Evolutionary conservation across 805 yeast species (phyloP).

Genomic region (Blastobotrys terrestris): DNA sequence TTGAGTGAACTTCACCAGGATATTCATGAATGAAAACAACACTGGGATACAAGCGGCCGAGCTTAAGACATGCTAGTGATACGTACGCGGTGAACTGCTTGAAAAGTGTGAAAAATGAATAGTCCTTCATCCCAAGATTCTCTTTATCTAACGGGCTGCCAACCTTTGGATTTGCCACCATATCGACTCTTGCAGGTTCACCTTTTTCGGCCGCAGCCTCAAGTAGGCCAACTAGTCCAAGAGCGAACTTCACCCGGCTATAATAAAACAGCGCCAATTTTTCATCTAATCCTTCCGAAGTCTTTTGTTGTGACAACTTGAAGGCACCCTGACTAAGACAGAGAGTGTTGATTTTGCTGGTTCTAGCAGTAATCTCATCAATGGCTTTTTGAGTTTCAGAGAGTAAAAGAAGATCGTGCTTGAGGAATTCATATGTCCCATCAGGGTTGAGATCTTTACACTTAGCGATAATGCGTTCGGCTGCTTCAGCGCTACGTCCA

Average conservation of each 20-base stretch:
- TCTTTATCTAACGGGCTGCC: constrained; percentile 12
- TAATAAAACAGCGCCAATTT: constrained; percentile 25
- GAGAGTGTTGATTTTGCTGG: constrained; percentile 18
- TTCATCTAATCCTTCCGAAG: constrained; percentile 25
- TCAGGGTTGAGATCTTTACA: constrained; percentile 16
- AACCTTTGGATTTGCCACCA: not conserved
- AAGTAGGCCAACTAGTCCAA: constrained; percentile 20
- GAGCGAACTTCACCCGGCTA: constrained; percentile 22
- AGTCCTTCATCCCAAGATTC: constrained; percentile 21
- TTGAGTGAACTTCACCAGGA: constrained; percentile 23
- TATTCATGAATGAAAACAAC: constrained; percentile 20
- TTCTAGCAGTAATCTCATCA: constrained; percentile 11
- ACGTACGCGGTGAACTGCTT: constrained; percentile 16
- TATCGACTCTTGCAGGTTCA: not conserved
- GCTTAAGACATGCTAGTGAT: constrained; percentile 18
- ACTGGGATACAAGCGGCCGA: constrained; percentile 19
- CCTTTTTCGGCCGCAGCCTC: constrained; percentile 9
- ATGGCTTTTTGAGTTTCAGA: constrained; percentile 15
- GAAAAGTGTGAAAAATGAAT: constrained; percentile 10
- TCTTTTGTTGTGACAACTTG: constrained; percentile 29
- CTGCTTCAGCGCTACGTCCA: constrained; percentile 24
- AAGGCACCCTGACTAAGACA: constrained; percentile 16
- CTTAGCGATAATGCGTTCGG: constrained; percentile 15
- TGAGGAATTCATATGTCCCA: constrained; percentile 15
- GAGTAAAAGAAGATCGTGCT: constrained; percentile 18